Evolutionary conservation across 1,139 yeast genomes (phyloP).

Genomic region (Scheffersomyces cryptocercus): DNA sequence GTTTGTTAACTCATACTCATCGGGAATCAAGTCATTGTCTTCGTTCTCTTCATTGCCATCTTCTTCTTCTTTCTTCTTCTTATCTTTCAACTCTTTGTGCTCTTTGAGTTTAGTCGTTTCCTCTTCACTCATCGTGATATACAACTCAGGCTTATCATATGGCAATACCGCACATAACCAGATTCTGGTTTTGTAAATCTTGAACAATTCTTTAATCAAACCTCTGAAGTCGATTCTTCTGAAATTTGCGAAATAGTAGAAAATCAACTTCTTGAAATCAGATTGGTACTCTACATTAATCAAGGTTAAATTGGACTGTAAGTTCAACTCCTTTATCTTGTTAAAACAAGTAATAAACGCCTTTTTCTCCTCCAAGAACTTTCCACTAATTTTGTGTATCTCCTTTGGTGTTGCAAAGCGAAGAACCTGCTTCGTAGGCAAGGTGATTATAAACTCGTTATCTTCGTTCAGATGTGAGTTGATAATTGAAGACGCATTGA

Average conservation of each 20-base stretch:
- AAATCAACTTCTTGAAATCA: conserved; percentile 90
- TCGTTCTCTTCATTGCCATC: neutral
- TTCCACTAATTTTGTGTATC: conserved; percentile 43
- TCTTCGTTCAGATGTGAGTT: conserved; percentile 43
- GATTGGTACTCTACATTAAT: conserved; percentile 91
- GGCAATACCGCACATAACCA: conserved; percentile 90
- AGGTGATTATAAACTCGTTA: conserved; percentile 47
- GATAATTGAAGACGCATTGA: conserved; percentile 41
- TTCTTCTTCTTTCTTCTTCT: conserved; percentile 6
- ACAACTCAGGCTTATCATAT: conserved; percentile 35
- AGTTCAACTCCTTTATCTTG: conserved; percentile 45
- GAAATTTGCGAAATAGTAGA: conserved; percentile 76
- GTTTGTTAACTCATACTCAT: conserved; percentile 42
- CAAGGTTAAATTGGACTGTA: conserved; percentile 34
- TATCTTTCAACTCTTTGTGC: conserved; percentile 5
- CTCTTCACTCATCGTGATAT: conserved; percentile 15
- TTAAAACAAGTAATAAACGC: conserved; percentile 48
- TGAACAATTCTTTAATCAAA: conserved; percentile 86
- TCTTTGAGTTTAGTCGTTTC: conserved; percentile 3
- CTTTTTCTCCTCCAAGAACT: conserved; percentile 48
- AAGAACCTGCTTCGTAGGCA: conserved; percentile 52
- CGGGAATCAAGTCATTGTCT: conserved; percentile 26
- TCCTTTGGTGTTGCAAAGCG: conserved; percentile 53
- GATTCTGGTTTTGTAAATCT: conserved; percentile 91
- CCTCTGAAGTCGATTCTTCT: conserved; percentile 91